Percentiles rank a stretch among this genome's conserved stretches.
Conservation (phyloP, 495 filamentous ascomycete genomes). For the Extremus antarcticus region DNA sequence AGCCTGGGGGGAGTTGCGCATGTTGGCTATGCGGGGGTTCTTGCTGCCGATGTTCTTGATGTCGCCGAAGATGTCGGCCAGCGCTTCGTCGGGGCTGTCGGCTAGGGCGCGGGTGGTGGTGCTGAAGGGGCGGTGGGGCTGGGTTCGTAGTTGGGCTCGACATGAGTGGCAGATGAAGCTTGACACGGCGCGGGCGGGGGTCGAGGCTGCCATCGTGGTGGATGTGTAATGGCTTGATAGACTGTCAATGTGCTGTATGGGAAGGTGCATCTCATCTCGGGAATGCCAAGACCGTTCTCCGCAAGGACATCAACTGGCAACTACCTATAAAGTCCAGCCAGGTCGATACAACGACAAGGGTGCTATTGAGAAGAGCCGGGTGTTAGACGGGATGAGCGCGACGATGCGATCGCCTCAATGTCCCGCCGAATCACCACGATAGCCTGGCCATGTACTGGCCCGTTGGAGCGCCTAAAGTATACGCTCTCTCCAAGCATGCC, state of each 20-base stretch:
- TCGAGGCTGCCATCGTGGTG: background rate
- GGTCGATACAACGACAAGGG: background rate
- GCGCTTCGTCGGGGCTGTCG: too few species aligned
- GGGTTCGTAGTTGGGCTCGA: background rate
- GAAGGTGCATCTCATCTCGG: too few species aligned
- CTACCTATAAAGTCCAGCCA: too few species aligned
- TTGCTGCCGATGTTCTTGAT: background rate
- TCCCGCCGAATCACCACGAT: background rate
- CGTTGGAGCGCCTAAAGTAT: slow-evolving; percentile 78
- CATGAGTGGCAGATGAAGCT: background rate
- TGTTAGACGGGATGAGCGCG: too few species aligned
- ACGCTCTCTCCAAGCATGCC: slow-evolving; percentile 35
- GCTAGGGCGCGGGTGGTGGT: background rate
- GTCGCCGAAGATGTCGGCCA: background rate
- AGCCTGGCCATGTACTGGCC: slow-evolving; percentile 88
- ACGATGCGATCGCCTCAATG: background rate
- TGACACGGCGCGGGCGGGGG: background rate
- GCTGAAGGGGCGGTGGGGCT: slow-evolving; percentile 2
- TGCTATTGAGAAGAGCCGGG: too few species aligned
- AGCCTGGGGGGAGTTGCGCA: background rate
- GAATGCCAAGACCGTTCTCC: background rate
- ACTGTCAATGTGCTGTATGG: too few species aligned
- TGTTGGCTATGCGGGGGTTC: background rate
- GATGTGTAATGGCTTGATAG: background rate
- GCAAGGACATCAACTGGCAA: too few species aligned